Evolutionary conservation across 176 grass and related monocot genomes (phyloP), one percentile per base, ranked within the genome.

Genomic region (Dendrocalamus sinicus): DNA sequence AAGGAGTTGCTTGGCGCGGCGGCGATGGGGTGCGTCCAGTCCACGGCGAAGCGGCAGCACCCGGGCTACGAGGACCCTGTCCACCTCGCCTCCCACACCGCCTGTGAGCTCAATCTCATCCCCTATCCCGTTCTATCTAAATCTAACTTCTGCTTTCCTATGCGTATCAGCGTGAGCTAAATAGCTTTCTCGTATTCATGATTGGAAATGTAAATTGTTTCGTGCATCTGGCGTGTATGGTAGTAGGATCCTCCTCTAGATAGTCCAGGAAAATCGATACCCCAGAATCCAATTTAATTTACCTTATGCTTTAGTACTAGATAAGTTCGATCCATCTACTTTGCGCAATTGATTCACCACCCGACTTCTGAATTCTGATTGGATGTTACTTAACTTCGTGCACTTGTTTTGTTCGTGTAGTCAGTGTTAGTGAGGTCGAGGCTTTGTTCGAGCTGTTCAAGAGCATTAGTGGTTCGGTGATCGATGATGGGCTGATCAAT

Each of bases 371-470:
- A 26, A 6, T 9, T 76, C 35, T 77, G 4, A 47, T 28, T 45
- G 16, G 55, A n/a, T 82, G 35, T 90, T 78, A 6, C 54, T 72
- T 78, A 57, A 35, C 16, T 81, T 50, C 2, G 1, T 43, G 28
- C 52, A 19, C 62, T 53, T 50, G 35, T 85, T 66, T 78, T 67
- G 64, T 24, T 45, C 59, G 11, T 87, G 22, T 48, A 98, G 93
- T 98, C 76, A 98, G 91, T 66, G 91, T 95, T 43, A 98, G 93
- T 73, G 96, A 98, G 63, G 96, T 98, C 35, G 93, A 98, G 39
- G 96, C 93, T 12, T 84, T 98, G 11, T 98, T 98, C 78, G 96
- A 95, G 84, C 84, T 98, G 67, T 98, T 93, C 91, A 98, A 95
- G 86, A 98, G 91, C 84, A 98, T 98, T 77, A 98, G 93, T 59